These are phyloP conservation scores for Gaillardinia entomophila DNA, from an alignment of 805 yeast genomes.

Conservation along the genomic window DNA sequence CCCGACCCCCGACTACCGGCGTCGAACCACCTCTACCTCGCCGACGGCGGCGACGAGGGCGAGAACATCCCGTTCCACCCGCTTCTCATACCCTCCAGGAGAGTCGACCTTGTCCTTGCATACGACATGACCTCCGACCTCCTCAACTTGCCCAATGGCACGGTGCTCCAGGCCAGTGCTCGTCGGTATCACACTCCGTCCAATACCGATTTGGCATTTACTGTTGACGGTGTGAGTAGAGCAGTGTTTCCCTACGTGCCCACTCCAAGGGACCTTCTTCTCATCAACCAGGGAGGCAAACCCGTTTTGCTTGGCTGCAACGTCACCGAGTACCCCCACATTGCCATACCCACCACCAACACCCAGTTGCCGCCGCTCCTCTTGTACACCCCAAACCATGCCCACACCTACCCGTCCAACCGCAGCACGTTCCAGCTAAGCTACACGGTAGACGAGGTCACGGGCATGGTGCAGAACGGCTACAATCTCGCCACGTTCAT, in stretches of 20 bases:
- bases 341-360: constrained; percentile 3
- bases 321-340: constrained; percentile 22
- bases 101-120: constrained; percentile 34
- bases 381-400: constrained; percentile 44
- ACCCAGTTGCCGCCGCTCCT: constrained; percentile 46
- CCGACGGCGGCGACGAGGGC: constrained; percentile 48
- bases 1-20: constrained; percentile 10
- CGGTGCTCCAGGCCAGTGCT: constrained; percentile 38
- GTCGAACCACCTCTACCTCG: constrained; percentile 21
- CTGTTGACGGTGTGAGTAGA: constrained; percentile 4
- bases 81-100: constrained; percentile 28
- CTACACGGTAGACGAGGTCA: constrained; percentile 40
- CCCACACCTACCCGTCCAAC: constrained; percentile 41
- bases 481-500: constrained; percentile 42
- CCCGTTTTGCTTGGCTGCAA: constrained; percentile 43
- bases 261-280: constrained; percentile 14
- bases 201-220: constrained; percentile 2
- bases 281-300: constrained; percentile 10
- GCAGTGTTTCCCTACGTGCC: constrained; percentile 35
- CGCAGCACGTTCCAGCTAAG: constrained; percentile 55
- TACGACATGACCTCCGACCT: constrained; percentile 46
- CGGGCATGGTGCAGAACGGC: constrained; percentile 46
- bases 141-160: constrained; percentile 56
- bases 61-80: constrained; percentile 45
- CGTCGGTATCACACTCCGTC: constrained; percentile 22